Evolutionary conservation across 2,329 filamentous ascomycete genomes (phyloP).

Genomic region (Aspergillus vadensis): DNA sequence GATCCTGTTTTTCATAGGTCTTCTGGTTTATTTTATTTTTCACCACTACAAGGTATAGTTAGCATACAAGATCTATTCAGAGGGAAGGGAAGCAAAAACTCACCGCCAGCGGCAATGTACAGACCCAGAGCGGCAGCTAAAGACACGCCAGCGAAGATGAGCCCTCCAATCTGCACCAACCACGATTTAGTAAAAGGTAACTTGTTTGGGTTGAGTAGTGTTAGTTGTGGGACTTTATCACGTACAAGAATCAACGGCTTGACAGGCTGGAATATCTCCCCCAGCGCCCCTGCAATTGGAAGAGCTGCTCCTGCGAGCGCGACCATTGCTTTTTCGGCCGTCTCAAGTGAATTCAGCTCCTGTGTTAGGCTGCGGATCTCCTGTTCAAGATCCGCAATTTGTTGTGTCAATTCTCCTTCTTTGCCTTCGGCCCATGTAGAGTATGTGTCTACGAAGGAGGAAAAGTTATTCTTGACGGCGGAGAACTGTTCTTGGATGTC

Average conservation of each 20-base stretch:
- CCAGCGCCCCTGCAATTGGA: no score
- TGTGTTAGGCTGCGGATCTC: not conserved
- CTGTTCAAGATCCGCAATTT: not conserved
- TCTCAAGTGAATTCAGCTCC: not conserved
- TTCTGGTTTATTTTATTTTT: no score
- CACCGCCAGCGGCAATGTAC: not conserved
- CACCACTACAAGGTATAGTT: no score
- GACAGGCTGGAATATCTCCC: no score
- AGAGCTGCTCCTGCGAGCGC: not conserved
- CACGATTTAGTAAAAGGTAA: not conserved
- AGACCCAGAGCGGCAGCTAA: not conserved
- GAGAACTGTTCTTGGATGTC: not conserved
- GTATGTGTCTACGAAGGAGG: not conserved
- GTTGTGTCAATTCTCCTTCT: conserved; percentile 1
- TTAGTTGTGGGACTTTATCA: no score
- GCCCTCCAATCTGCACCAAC: not conserved
- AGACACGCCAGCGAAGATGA: not conserved
- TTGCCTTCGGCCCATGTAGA: conserved; percentile 4
- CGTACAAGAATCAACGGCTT: no score
- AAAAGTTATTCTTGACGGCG: not conserved
- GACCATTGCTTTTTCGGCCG: no score
- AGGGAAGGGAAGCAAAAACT: not conserved
- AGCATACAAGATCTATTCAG: no score
- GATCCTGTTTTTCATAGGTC: no score
- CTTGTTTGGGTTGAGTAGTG: not conserved